Base-by-base conservation (phyloP, 2,329 filamentous ascomycete species). In the Trichophyton simii region DNA sequence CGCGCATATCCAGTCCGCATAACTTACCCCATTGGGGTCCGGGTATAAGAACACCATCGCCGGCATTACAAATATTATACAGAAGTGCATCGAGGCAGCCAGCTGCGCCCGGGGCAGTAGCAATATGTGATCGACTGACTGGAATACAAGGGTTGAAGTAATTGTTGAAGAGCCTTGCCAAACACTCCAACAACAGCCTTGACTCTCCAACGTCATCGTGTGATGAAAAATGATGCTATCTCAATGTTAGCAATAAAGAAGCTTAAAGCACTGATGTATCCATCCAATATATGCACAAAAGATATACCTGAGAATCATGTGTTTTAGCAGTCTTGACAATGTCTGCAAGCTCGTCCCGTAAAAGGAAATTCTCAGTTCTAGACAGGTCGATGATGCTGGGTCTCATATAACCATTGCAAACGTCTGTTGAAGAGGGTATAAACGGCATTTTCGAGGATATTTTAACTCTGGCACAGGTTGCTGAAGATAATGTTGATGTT, bases 11-110 rank as follows among this genome's bases (percentile, higher is more conserved):
- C 11, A 18, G 8, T 18, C 41, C 60, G 50, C 13, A 59, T 11
- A 6, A 64, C 67, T 48, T 61, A 68, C 67, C 68, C 70, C 72
- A 73, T 52, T 64, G 72, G 22, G 71, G 71, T 3, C 61, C 67
- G 1, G 68, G 66, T 2, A 74, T 61, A 0, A 75, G 63, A 0
- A 73, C 60, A 0, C 69, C 70, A 57, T 74, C 72, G 20, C 70
- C 72, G 1, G 66, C 44, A 7, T 73, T 70, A 61, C 71, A 73
- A 20, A 75, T 70, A 36, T 69, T 70, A 58, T 66, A 67, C 2
- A 75, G 58, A 7, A 75, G 58, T 6, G 69, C 64, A 22, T 74
- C 68, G 22, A 72, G 58, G 42, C 59, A 62, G 3, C 59, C 54
- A 8, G 52, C 44, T 4, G 62, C 67, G 8, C 68, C 68, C 9